Conservation (phyloP, 2,329 filamentous ascomycete genomes). For the Pseudocercospora vitis region DNA sequence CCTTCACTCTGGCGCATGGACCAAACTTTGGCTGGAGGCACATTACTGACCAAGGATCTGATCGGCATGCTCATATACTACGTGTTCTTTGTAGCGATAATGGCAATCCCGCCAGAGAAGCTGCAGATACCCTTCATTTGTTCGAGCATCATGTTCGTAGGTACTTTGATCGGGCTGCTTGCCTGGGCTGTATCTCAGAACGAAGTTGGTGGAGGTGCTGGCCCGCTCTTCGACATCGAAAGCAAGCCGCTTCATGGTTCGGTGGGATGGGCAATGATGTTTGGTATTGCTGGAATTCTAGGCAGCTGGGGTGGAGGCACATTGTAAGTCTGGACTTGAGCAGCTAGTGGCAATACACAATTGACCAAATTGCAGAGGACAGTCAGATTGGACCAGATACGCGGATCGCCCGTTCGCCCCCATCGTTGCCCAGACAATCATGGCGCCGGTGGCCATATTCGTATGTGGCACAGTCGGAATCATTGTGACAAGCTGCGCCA, state of each 20-base stretch:
- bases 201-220: neutral
- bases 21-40: slow-evolving; percentile 1
- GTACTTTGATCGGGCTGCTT: neutral
- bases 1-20: slow-evolving; percentile 8
- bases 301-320: slow-evolving; percentile 7
- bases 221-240: slow-evolving; percentile 7
- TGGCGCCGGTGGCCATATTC: slow-evolving; percentile 5
- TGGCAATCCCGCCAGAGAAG: slow-evolving; percentile 8
- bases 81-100: slow-evolving; percentile 2
- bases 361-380: neutral
- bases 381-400: slow-evolving; percentile 6
- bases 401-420: slow-evolving; percentile 1
- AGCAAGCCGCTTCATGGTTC: slow-evolving; percentile 1
- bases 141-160: slow-evolving; percentile 3
- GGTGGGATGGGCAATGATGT: slow-evolving; percentile 6
- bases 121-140: slow-evolving; percentile 3
- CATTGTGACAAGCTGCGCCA: slow-evolving; percentile 6
- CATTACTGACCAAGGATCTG: slow-evolving; percentile 3
- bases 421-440: slow-evolving; percentile 7
- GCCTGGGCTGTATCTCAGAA: slow-evolving; percentile 1
- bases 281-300: slow-evolving; percentile 8
- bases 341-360: no score
- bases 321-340: neutral
- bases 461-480: slow-evolving; percentile 6
- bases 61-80: slow-evolving; percentile 10